phyloP scores from a whole-genome alignment of 352 stramenopile species.

The Elongisporangium prolatum region DNA sequence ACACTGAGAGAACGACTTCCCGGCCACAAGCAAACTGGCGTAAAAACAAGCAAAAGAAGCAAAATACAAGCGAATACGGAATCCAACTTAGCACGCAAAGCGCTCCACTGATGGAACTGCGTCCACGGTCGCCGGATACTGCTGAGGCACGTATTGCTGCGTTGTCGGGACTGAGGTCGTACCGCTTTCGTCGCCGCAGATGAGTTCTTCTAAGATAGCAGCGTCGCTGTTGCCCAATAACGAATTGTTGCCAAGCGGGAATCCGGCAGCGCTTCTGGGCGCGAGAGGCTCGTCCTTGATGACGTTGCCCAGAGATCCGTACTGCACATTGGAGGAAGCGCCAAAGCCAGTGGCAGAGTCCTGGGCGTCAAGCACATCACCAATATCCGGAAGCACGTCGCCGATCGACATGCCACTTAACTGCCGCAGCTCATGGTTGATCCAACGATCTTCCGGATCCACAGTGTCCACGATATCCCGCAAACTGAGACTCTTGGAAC shows the following conservation, averaged over 20 bases:
- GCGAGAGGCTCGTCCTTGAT: slow-evolving; percentile 1
- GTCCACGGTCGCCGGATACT: neutral
- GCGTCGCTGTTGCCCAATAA: neutral
- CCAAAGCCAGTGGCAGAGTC: neutral
- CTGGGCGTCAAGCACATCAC: slow-evolving; percentile 7
- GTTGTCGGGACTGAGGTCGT: neutral
- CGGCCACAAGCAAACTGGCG: neutral
- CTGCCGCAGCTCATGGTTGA: slow-evolving; percentile 37
- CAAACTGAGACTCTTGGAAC: slow-evolving; percentile 44
- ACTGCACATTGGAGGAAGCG: neutral
- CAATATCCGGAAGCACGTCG: neutral
- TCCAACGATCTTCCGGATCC: slow-evolving; percentile 45
- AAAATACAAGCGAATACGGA: neutral
- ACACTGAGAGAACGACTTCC: neutral
- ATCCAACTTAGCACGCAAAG: neutral
- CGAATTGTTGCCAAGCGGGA: neutral
- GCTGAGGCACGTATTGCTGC: neutral
- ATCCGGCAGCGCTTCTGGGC: neutral
- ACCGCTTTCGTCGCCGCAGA: slow-evolving; percentile 23
- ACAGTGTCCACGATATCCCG: slow-evolving; percentile 45
- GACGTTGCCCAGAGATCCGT: neutral
- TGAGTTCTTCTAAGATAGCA: slow-evolving; percentile 23
- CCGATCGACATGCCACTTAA: slow-evolving; percentile 47
- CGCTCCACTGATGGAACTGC: neutral
- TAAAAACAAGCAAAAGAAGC: neutral